Base-by-base conservation (phyloP, 2,329 filamentous ascomycete species). In the Aureobasidium musti region DNA sequence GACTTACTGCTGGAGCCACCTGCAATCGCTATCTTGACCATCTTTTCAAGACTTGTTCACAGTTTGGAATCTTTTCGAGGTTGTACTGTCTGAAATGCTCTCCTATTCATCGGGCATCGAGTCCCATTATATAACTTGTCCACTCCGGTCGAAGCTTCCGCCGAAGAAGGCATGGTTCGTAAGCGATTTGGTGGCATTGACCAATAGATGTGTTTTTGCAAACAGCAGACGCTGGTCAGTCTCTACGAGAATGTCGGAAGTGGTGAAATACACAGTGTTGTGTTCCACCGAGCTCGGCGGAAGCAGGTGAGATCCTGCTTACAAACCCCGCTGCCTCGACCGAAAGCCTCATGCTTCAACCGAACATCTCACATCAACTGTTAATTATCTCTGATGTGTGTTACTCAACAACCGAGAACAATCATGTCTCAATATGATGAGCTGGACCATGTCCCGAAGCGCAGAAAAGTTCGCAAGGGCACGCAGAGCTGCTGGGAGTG, bases 401-500 rank as follows among this genome's bases (percentile, higher is more conserved):
- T 5, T 26, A 3, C 3, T 10, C 8, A 39, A 13, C 30, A 26
- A 14, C 33, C 3, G 35, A 21, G 10, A 37, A 39, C 33, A 26
- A 30, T 1, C 2, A 56, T 56, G 33, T 41, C n/a, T 5, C 11
- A 11, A 14, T 11, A 26, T 13, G 3, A 26, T 10, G 52, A 39
- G 6, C 5, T 13, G 28, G 11, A 28, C 17, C n/a, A 21, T 56
- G 13, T 2, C 26, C n/a, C 28, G 2, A 56, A 56, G 52, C 52
- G 52, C n/a, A 37, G 52, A 56, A 56, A 56, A 26, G n/a, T 56
- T 6, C 52, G 52, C 21, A 56, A 56, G 35, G 52, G 52, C 4
- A 56, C 52, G n/a, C 35, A 37, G 35, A 56, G 52, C 35, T 56
- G 52, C 7, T 56, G 52, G 52, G 52, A 56, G 35, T 56, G 52